phyloP scores from a whole-genome alignment of 2,329 filamentous ascomycete species.

The Colletotrichum sp. region DNA sequence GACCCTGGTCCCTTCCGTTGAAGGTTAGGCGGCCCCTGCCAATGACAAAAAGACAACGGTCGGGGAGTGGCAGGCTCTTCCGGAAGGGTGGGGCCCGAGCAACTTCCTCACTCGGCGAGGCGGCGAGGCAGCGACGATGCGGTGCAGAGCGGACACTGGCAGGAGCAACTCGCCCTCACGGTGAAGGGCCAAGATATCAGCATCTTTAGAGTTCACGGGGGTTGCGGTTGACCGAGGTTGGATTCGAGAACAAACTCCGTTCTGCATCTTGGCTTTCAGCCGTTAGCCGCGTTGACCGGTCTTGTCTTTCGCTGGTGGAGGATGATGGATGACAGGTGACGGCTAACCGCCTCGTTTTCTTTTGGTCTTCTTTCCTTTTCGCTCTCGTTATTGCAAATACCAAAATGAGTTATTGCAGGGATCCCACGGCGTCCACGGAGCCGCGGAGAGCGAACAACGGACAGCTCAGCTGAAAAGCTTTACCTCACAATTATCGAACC shows the following conservation, averaged over 20 bases:
- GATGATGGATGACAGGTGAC: background rate
- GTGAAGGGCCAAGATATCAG: background rate
- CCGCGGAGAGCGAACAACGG: background rate
- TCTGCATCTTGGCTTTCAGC: background rate
- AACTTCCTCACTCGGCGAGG: background rate
- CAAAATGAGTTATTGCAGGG: background rate
- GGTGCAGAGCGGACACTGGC: background rate
- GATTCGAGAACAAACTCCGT: background rate
- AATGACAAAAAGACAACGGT: background rate
- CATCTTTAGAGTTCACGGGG: background rate
- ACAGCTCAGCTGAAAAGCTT: background rate
- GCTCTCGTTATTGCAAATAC: background rate
- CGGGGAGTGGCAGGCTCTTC: background rate
- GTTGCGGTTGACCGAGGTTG: background rate
- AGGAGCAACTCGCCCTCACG: background rate
- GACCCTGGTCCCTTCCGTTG: background rate
- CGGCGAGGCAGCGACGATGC: background rate
- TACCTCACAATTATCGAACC: background rate
- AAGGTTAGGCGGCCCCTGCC: constrained; percentile 2
- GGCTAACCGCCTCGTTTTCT: background rate
- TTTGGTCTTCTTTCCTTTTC: background rate
- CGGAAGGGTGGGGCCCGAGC: background rate
- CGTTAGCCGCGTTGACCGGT: background rate
- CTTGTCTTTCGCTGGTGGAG: background rate
- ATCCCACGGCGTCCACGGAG: background rate